Evolutionary conservation across 768 basidiomycete species (phyloP), one percentile per base, ranked within the genome.

Genomic region (Leccinum variicolor): DNA sequence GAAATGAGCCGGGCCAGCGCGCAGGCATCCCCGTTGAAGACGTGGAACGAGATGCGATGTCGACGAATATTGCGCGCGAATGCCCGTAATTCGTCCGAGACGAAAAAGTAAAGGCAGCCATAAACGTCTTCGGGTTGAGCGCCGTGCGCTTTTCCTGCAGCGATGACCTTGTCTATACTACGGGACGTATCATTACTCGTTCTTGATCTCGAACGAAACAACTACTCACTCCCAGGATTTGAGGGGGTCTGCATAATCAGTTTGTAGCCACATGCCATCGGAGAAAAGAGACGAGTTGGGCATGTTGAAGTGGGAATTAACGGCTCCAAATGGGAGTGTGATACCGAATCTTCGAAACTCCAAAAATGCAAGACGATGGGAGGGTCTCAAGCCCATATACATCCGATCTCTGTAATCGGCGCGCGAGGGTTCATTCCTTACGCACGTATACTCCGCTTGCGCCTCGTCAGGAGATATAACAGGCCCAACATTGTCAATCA

Each of bases 101-200:
- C 54, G 58, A 74, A 75, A 54, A 81, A 81, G 64, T 79, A 80
- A 29, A 82, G 75, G 51, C 79, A 82, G 4, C 81, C 81, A 54
- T 76, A 79, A 29, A 81, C 70, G 62, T 82, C 81, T 52, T 76
- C 79, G 0, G 65, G 56, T 6, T 66, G 69, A 8, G 75, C 73
- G 3, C 79, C 78, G 23, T 76, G 69, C 1, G 68, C 72, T 39
- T 56, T 59, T n/a, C 81, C 81, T 0, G 75, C 69, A 15, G 64
- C 57, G 43, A 75, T 66, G 19, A 82, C 74, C n/a, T 71, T 61
- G 25, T 77, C 66, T n/a, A 78, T 53, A 62, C 80, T 80, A 55
- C 36, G 53, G 53, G 25, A 25, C 14, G 5, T 31, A 26, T 66
- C 25, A 63, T 6, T 34, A 10, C 45, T 57, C 51, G 11, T 28